phyloP scores from a whole-genome alignment of 2,329 filamentous ascomycete species.

The Diaporthe sp. region DNA sequence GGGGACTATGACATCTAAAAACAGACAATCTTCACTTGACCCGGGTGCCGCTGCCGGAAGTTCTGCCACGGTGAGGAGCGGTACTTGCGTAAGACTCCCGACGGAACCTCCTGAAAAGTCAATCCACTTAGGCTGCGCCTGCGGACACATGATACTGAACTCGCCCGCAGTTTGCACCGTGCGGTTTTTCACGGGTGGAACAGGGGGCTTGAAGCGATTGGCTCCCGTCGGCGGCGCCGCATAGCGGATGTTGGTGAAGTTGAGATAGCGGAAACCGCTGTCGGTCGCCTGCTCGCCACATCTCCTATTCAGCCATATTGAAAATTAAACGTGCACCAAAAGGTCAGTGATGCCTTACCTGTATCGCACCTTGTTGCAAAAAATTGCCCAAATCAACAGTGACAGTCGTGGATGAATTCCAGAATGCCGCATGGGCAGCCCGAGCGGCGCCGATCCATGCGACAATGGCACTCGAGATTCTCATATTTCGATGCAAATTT shows the following conservation, averaged over 20 bases:
- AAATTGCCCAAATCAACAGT: background rate
- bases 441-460: background rate
- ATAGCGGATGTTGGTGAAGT: background rate
- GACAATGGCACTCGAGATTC: background rate
- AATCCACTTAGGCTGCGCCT: background rate
- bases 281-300: background rate
- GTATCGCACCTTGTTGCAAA: background rate
- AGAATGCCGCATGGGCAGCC: background rate
- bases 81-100: background rate
- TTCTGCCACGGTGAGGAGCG: background rate
- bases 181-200: background rate
- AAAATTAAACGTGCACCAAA: background rate
- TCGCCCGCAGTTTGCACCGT: background rate
- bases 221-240: background rate
- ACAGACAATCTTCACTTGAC: background rate
- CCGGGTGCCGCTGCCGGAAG: background rate
- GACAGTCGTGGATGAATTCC: background rate
- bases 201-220: background rate
- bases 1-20: background rate
- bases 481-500: background rate
- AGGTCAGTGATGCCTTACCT: background rate
- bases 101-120: background rate
- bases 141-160: background rate
- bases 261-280: background rate
- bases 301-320: background rate